A percentile compares a stretch with the other conserved stretches of the same genome.
These are phyloP conservation scores for Diplotaxis tenuifolia DNA, from an alignment of 345 rosid genomes.

Conservation along the genomic window DNA sequence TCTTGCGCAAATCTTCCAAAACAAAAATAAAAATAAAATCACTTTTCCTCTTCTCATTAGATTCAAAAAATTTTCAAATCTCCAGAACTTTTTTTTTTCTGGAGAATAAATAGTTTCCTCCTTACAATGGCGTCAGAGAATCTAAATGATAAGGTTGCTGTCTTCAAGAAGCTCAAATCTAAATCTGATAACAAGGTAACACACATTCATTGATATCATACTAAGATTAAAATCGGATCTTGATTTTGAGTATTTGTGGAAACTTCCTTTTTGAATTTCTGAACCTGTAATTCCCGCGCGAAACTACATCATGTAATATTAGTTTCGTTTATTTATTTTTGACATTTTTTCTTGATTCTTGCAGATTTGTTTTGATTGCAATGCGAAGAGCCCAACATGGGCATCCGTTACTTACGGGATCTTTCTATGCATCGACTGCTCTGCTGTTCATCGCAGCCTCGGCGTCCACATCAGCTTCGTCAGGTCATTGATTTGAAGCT, in stretches of 20 bases:
- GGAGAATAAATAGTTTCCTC: constrained; percentile 10
- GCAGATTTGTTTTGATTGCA: constrained; percentile 94
- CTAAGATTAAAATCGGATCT: too few species aligned
- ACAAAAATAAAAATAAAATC: not conserved
- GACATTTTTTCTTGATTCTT: too few species aligned
- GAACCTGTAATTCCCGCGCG: not conserved
- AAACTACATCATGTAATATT: not conserved
- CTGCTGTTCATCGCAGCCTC: constrained; percentile 93
- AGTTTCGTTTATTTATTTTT: too few species aligned
- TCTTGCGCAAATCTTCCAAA: not conserved
- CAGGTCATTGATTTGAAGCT: constrained; percentile 40
- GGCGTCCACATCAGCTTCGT: constrained; percentile 97
- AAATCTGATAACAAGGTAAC: constrained; percentile 92
- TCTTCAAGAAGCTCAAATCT: constrained; percentile 76
- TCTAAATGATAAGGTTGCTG: constrained; percentile 59
- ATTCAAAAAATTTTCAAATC: constrained; percentile 4
- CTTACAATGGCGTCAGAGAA: constrained; percentile 58
- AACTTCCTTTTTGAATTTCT: too few species aligned
- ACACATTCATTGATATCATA: not conserved
- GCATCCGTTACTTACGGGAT: constrained; percentile 95
- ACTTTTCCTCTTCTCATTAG: not conserved
- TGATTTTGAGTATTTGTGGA: too few species aligned
- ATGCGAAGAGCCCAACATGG: constrained; percentile 96
- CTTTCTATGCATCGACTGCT: constrained; percentile 96
- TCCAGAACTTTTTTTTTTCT: not conserved